Conservation (phyloP, 1,139 yeast species). For the Candida labiduridarum region DNA sequence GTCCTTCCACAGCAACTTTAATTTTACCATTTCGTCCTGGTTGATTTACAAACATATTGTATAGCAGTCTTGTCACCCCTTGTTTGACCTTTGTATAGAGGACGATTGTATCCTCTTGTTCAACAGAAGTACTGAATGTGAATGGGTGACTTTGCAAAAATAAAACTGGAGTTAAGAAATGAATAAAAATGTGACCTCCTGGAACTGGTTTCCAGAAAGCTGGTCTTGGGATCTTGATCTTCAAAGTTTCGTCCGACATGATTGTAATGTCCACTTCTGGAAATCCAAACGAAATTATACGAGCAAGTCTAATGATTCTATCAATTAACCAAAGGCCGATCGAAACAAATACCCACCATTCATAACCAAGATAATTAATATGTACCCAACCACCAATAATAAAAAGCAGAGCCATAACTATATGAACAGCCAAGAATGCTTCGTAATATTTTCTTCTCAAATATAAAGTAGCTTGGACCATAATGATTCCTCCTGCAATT, state of each 20-base stretch:
- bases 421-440: conserved; percentile 59
- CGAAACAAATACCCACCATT: conserved; percentile 53
- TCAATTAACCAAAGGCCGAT: conserved; percentile 67
- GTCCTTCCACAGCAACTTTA: conserved; percentile 41
- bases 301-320: conserved; percentile 50
- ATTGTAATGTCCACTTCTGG: conserved; percentile 46
- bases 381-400: conserved; percentile 65
- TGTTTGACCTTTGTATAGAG: conserved; percentile 36
- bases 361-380: conserved; percentile 47
- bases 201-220: conserved; percentile 41
- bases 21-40: conserved; percentile 29
- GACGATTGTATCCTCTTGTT: conserved; percentile 21
- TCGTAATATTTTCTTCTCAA: conserved; percentile 66
- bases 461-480: conserved; percentile 49
- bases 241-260: conserved; percentile 47
- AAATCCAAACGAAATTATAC: conserved; percentile 52
- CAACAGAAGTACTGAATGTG: conserved; percentile 39
- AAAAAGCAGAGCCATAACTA: conserved; percentile 56
- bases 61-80: conserved; percentile 36
- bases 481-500: conserved; percentile 36
- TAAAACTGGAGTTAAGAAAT: conserved; percentile 52
- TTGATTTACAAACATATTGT: conserved; percentile 28
- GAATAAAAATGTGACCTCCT: conserved; percentile 65
- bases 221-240: conserved; percentile 43
- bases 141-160: conserved; percentile 81